Evolutionary conservation across 371 early-diverging fungal species (phyloP).

Genomic region (Mucor racemosus): DNA sequence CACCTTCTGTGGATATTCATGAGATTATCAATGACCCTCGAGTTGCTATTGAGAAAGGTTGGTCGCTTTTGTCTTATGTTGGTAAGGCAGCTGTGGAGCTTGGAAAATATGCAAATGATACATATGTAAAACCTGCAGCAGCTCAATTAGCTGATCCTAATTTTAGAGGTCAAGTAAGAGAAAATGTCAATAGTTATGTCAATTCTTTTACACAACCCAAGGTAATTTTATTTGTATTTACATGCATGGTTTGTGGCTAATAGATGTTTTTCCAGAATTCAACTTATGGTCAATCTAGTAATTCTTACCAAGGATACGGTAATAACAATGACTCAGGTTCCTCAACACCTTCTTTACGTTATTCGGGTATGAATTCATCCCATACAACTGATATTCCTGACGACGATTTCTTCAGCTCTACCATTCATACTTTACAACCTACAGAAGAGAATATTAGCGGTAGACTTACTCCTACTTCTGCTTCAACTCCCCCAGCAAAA

Average conservation of each 20-base stretch:
- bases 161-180: constrained; percentile 73
- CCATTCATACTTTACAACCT: constrained; percentile 44
- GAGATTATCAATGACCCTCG: constrained; percentile 86
- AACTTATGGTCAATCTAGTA: constrained; percentile 1
- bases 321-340: constrained; percentile 9
- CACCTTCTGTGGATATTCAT: constrained; percentile 46
- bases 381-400: constrained; percentile 39
- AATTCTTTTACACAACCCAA: constrained; percentile 46
- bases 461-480: constrained; percentile 31
- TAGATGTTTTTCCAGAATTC: not conserved
- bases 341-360: constrained; percentile 22
- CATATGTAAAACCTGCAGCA: constrained; percentile 84
- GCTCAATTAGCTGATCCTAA: constrained; percentile 89
- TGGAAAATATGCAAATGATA: constrained; percentile 77
- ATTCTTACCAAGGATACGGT: constrained; percentile 3
- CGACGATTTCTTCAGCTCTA: constrained; percentile 52
- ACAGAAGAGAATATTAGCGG: constrained; percentile 28
- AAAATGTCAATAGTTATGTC: constrained; percentile 72
- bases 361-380: constrained; percentile 16
- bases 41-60: constrained; percentile 82
- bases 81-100: constrained; percentile 70
- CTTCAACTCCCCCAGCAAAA: constrained; percentile 40
- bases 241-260: no score
- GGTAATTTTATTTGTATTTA: constrained; percentile 38
- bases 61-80: constrained; percentile 72